Evolutionary conservation across 169 alveolate genomes (phyloP), one percentile per base, ranked within the genome.

Genomic region (Plasmodium gallinaceum): DNA sequence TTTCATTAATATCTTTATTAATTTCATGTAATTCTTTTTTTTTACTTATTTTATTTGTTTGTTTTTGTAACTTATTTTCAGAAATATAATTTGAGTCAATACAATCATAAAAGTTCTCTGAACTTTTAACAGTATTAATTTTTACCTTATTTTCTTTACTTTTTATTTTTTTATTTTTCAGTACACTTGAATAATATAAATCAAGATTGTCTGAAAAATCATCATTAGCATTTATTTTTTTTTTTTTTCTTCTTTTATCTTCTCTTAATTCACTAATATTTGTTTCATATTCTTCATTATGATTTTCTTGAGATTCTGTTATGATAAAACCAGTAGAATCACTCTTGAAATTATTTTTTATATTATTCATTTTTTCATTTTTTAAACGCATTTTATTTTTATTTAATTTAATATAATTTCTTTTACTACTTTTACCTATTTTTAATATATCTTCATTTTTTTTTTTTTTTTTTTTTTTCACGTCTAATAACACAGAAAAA

Each of bases 351-450:
- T 54, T 54, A 18, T 54, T n/a, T 0, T 54, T 54, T 54, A 54
- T 54, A 54, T 54, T 14, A 54, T 18, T 22, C 7, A 54, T 78
- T 3, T 22, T 65, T 32, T 64, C 58, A 16, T 78, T 66, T 57
- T 65, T 66, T 22, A 78, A 48, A 20, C 16, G 7, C 75, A 78
- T 78, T 64, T 78, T 78, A 48, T 61, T 39, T 16, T 65, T 52
- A 62, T 78, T 48, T 22, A 22, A 65, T 78, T 39, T 51, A 64
- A 51, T 68, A 42, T 9, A 46, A 42, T 58, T 78, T 51, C 16
- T 45, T 10, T 12, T 45, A 14, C 42, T 68, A 74, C 72, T 60
- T 26, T 51, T 51, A 6, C 42, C n/a, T 7, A 32, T n/a, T 46
- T 20, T 45, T 58, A 58, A 20, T 20, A 60, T 39, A 64, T 42